Conservation (phyloP, 306 rosid genomes). For the Calophaca sinica region DNA sequence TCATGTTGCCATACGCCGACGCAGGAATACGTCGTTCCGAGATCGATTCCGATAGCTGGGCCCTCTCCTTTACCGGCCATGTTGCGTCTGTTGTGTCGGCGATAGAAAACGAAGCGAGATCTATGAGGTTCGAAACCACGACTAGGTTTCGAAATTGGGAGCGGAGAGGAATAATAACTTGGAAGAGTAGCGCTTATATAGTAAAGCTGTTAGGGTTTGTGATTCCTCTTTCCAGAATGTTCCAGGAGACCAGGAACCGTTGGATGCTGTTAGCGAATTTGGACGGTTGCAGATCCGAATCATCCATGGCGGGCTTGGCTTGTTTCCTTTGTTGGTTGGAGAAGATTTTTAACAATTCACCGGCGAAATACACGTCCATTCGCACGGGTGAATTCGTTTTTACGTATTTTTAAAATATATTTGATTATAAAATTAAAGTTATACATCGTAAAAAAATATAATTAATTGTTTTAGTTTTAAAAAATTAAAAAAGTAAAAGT, state of each 20-base stretch:
- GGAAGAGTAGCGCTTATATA: background rate
- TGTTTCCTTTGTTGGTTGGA: no score
- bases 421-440: no score
- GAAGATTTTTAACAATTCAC: no score
- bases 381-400: no score
- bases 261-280: background rate
- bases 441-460: no score
- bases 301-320: background rate
- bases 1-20: slow-evolving; percentile 74
- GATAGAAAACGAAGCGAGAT: background rate
- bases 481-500: no score
- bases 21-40: slow-evolving; percentile 63
- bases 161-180: background rate
- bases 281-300: background rate
- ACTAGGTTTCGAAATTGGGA: background rate
- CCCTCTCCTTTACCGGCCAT: slow-evolving; percentile 63
- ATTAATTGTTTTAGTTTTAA: no score
- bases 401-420: no score
- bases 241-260: background rate
- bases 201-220: background rate
- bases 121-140: background rate
- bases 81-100: background rate
- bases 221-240: background rate
- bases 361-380: no score
- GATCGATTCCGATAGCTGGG: background rate